Percentiles rank a stretch among this genome's conserved stretches.
phyloP scores from a whole-genome alignment of 106 monocot genomes.

The Acorus gramineus region DNA sequence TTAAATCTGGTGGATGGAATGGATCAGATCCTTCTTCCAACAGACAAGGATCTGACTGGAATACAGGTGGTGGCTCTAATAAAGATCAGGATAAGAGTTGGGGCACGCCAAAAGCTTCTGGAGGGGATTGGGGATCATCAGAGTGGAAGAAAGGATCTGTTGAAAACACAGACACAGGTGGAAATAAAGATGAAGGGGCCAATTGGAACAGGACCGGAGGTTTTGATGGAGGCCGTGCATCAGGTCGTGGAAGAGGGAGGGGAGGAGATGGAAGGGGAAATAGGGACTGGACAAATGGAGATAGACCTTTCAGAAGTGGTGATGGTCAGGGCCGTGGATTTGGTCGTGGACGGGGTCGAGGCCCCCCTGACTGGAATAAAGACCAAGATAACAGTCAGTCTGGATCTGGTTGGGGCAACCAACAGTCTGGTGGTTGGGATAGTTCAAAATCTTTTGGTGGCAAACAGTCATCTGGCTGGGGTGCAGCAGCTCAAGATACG shows the following conservation, averaged over 20 bases:
- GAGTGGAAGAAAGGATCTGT: not conserved
- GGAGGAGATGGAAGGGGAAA: not conserved
- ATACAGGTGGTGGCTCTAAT: not conserved
- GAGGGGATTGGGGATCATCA: not conserved
- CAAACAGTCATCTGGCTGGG: not conserved
- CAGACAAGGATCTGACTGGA: not conserved
- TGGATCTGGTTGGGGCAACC: not conserved
- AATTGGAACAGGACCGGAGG: not conserved
- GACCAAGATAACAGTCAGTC: not conserved
- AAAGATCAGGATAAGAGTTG: constrained; percentile 1
- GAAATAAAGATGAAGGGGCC: not conserved
- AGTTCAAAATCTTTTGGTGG: not conserved
- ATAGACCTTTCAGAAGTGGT: not conserved
- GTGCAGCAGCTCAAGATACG: not conserved
- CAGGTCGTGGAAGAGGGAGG: constrained; percentile 4
- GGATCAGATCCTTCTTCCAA: not conserved
- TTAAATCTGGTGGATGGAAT: not conserved
- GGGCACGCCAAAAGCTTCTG: not conserved
- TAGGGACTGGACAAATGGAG: not conserved
- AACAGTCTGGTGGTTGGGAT: too few species aligned
- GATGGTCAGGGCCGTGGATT: not conserved
- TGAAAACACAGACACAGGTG: not conserved
- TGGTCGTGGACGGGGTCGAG: not conserved
- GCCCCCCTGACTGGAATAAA: constrained; percentile 3
- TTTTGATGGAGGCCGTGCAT: constrained; percentile 3